phyloP scores from a whole-genome alignment of 345 rosid genomes.

The Hibiscus tridactylites region DNA sequence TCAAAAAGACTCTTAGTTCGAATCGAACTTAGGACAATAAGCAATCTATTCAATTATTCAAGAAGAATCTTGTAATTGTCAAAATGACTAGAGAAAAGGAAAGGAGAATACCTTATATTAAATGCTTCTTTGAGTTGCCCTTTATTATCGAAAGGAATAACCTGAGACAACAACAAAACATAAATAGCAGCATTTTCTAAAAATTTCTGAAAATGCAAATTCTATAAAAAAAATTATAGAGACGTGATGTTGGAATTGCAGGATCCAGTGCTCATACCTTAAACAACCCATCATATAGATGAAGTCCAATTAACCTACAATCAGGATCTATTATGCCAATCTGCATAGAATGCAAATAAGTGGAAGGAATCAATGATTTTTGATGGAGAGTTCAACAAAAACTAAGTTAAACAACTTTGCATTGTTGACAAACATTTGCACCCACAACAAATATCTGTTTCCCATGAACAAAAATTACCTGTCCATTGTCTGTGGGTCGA shows the following conservation, averaged over 20 bases:
- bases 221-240: background rate
- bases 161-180: constrained; percentile 33
- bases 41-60: background rate
- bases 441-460: background rate
- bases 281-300: constrained; percentile 88
- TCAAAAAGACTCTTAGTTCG: background rate
- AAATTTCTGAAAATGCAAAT: background rate
- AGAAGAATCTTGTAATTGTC: background rate
- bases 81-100: background rate
- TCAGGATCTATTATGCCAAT: constrained; percentile 96
- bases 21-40: background rate
- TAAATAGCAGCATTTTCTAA: background rate
- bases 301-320: constrained; percentile 89
- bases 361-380: constrained; percentile 1
- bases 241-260: background rate
- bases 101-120: constrained; percentile 56
- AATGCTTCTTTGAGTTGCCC: constrained; percentile 92
- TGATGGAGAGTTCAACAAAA: background rate
- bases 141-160: constrained; percentile 90
- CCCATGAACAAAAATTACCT: constrained; percentile 38
- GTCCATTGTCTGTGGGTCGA: constrained; percentile 86
- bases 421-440: background rate
- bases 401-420: background rate
- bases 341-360: constrained; percentile 24
- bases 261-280: constrained; percentile 40